Evolutionary conservation across 345 rosid species (phyloP), one percentile per base, ranked within the genome.

Genomic region (Microthlaspi erraticum): DNA sequence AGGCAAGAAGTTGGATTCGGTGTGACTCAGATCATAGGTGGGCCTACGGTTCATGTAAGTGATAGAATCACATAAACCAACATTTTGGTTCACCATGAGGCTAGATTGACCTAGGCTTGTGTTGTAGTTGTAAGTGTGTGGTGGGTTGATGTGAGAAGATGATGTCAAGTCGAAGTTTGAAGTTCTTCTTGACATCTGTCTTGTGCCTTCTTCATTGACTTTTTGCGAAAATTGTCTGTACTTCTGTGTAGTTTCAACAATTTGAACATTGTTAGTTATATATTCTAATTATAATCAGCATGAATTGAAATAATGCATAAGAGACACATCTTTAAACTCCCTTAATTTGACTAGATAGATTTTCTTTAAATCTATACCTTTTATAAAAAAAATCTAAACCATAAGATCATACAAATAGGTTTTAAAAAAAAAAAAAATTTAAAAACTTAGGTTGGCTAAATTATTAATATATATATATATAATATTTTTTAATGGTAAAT

Each of bases 191-290:
- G 66, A 5, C 26, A 52, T 13, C 6, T 19, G 11, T 26, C 29
- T 26, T 0, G 2, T 2, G 7, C 72, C 60, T 17, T 51, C 75
- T 2, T 79, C 83, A 0, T 70, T 74, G 8, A 80, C 54, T 19
- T 23, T 41, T 43, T 71, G 84, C 66, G 84, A 60, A 77, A 78
- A 67, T 11, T 70, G 14, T 29, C 95, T 76, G 31, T 86, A 84
- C 64, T 86, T 90, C 97, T 91, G 81, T 66, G 38, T 12, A 42
- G 14, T 57, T 38, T 14, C 41, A 74, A 63, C 60, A 76, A 49
- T 39, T 36, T 23, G 31, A 29, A 36, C 11, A 4, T 29, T 42
- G 39, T 37, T 56, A 48, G 51, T 56, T 32, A 59, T n/a, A 55
- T 46, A 36, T n/a, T 41, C 13, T 33, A 38, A 33, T n/a, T 39